Evolutionary conservation across 1,284 basidiomycete genomes (phyloP), one percentile per base, ranked within the genome.

Genomic region (Ustilago sp.): DNA sequence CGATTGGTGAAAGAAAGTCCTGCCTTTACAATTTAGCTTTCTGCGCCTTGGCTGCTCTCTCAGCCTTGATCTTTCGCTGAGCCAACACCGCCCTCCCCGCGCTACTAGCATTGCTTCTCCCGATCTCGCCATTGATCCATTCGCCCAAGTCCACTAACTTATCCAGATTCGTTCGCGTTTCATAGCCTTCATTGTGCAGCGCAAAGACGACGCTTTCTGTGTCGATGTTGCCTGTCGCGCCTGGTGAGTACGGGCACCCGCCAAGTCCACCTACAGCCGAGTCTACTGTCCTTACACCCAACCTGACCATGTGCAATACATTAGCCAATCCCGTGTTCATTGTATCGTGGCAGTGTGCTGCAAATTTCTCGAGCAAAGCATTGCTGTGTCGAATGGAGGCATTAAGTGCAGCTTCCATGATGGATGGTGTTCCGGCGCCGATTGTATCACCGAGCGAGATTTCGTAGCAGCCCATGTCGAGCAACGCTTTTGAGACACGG

Each of bases 391-490:
- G 58, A 79, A 90, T 89, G 8, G 94, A 91, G 32, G 90, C 90
- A 67, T 91, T 89, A 65, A 97, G 88, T 87, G 96, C 90, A 60
- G 88, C 88, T 17, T 88, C 85, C 63, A 95, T 90, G 28, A 89
- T 89, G 17, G 88, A 87, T 0, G 94, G 94, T 53, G 92, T 93
- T 0, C 93, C 95, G 36, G 91, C 91, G 0, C 95, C 95, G 2
- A 94, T 93, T 1, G 95, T 98, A 87, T 98, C 95, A 0, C 94
- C 94, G 36, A 98, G 87, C 74, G 92, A 93, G 57, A 98, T 90
- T 85, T 98, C 93, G 87, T 96, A 97, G 84, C 94, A 96, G 0
- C 95, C 95, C 92, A 97, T 95, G 66, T 94, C 90, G 5, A 91
- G 79, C 32, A 98, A 86, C 74, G 90, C 90, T 71, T 89, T 90